Percentiles rank a stretch among this genome's conserved stretches.
Conservation (phyloP, 176 grass and related monocot genomes). For the Aegilops speltoides region DNA sequence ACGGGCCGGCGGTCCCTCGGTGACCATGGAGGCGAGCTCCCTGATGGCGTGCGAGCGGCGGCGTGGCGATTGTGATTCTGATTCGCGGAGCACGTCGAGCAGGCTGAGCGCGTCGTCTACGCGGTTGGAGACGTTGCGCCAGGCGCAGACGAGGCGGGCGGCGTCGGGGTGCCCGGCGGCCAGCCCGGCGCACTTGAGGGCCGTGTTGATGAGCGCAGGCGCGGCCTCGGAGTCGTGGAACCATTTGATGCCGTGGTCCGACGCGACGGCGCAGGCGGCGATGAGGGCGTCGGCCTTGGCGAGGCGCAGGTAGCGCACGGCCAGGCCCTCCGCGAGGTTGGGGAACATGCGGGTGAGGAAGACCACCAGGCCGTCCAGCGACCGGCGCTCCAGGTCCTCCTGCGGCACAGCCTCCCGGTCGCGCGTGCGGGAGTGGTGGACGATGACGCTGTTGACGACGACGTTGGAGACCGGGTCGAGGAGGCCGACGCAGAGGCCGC, state of each 20-base stretch:
- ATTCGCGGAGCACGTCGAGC: background rate
- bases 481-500: no score
- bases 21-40: no score
- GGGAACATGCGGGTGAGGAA: conserved; percentile 31
- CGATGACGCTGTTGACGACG: no score
- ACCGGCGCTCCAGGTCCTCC: background rate
- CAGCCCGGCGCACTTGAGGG: background rate
- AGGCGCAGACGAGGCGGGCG: background rate
- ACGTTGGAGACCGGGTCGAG: no score
- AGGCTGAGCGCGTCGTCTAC: background rate
- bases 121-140: background rate
- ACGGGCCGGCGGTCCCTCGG: background rate
- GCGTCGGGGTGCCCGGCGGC: background rate
- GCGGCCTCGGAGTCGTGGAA: background rate
- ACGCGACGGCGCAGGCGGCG: background rate
- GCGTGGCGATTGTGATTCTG: no score
- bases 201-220: background rate
- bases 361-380: background rate
- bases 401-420: no score
- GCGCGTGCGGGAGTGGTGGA: no score
- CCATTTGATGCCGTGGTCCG: background rate
- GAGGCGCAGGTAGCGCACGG: background rate
- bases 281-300: conserved; percentile 10
- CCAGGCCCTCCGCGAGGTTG: background rate
- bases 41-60: background rate